Evolutionary conservation across 768 basidiomycete genomes (phyloP), one percentile per base, ranked within the genome.

Genomic region (Hericium alpestre): DNA sequence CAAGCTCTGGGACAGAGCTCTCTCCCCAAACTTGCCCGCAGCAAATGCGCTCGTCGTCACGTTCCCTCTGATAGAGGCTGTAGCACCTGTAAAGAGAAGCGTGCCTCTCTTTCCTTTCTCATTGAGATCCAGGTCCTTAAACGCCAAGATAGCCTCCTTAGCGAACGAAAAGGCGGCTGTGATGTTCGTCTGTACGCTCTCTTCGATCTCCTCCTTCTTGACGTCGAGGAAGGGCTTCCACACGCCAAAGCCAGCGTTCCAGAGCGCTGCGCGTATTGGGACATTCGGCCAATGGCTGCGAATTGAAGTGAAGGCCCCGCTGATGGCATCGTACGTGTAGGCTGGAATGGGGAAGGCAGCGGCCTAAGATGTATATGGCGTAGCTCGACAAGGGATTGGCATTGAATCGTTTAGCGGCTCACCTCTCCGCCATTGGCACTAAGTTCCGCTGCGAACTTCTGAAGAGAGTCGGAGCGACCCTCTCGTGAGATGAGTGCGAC

Each of bases 31-130:
- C 63, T 76, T 76, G 50, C 73, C 71, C 22, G 73, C 71, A 7
- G 74, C 68, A 58, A 77, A 76, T 4, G 66, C 68, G 32, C 72
- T 67, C 11, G 74, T 74, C 10, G 61, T 66, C 32, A 65, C 63
- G 48, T 76, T 75, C 9, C 76, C 76, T 22, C 76, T 59, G 49
- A 67, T 32, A 27, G 71, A 68, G 1, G 75, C 74, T 8, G 76
- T 77, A 38, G 76, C 76, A 18, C 74, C 73, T 0, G 76, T 77
- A 64, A 77, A 75, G 27, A 77, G 61, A 9, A 77, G 64, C 39
- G 73, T 72, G 18, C 76, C 76, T 27, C 73, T 66, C 54, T 70
- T 69, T 1, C 73, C 73, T 10, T 58, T 51, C 43, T 58, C 65
- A 54, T 72, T 63, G 54, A 71, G 40, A 10, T 55, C 39, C 59